Evolutionary conservation across 345 rosid genomes (phyloP).

Genomic region (Murraya paniculata): DNA sequence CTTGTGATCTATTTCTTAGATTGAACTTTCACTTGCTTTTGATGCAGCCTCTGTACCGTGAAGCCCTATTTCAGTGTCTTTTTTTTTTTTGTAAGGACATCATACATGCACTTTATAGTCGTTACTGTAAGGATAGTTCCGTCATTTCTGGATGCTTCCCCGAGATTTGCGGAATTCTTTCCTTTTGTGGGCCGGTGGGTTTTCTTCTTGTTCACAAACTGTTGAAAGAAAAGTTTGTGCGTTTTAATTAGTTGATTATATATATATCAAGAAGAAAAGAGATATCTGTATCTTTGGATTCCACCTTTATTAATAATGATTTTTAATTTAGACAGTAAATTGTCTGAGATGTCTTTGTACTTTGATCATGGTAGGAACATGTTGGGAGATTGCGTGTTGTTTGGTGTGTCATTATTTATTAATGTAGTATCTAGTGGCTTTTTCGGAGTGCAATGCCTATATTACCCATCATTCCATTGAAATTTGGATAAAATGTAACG

Average conservation of each 20-base stretch:
- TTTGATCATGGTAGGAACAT: conserved; percentile 14
- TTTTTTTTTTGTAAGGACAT: background rate
- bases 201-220: background rate
- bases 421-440: background rate
- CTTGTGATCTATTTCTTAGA: background rate
- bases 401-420: background rate
- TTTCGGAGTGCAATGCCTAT: conserved; percentile 19
- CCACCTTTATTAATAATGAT: conserved; percentile 8
- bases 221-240: background rate
- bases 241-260: background rate
- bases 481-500: too few species aligned
- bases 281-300: conserved; percentile 19
- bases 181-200: conserved; percentile 3
- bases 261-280: conserved; percentile 7
- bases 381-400: conserved; percentile 26
- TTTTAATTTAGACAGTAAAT: conserved; percentile 6
- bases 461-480: conserved; percentile 4
- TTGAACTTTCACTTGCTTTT: conserved; percentile 23
- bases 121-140: conserved; percentile 1
- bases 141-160: conserved; percentile 9
- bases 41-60: background rate
- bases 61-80: background rate
- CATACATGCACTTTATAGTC: background rate
- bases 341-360: conserved; percentile 12
- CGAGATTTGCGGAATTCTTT: conserved; percentile 18